phyloP scores from a whole-genome alignment of 768 basidiomycete genomes.

The Boletus vinaceobasis region DNA sequence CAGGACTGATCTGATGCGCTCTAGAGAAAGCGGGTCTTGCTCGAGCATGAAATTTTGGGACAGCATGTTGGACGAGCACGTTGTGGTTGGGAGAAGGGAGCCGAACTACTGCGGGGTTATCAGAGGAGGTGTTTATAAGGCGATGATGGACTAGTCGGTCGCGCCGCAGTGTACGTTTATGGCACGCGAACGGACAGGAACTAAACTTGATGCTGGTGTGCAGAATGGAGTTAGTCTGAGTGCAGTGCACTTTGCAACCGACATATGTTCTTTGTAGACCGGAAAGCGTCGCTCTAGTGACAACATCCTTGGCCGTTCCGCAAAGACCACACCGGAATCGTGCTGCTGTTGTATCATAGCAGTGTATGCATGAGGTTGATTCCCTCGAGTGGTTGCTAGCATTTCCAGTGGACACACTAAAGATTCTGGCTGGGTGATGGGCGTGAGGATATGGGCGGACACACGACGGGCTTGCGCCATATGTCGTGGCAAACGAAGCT shows the following conservation, averaged over 20 bases:
- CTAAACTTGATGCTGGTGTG: background rate
- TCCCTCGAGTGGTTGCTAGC: background rate
- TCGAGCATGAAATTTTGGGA: constrained; percentile 66
- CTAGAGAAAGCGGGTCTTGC: constrained; percentile 78
- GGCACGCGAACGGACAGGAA: background rate
- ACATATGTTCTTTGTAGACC: background rate
- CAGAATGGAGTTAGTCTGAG: background rate
- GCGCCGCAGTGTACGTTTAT: background rate
- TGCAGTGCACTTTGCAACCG: background rate
- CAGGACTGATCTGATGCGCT: constrained; percentile 82
- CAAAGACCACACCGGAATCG: too few relatives aligned
- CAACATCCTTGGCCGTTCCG: too few relatives aligned
- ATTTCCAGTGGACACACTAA: background rate
- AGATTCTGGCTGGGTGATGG: background rate
- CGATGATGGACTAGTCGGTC: background rate
- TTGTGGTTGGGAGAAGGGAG: constrained; percentile 10
- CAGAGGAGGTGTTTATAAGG: constrained; percentile 10
- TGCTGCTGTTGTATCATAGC: too few relatives aligned
- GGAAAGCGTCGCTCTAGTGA: background rate
- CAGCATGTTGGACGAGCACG: constrained; percentile 39
- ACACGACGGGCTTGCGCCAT: background rate
- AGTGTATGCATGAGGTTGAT: too few relatives aligned
- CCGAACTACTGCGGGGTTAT: background rate
- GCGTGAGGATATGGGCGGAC: background rate
- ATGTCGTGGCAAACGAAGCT: background rate